Evolutionary conservation across 345 rosid species (phyloP).

Genomic region (Salix viminalis): DNA sequence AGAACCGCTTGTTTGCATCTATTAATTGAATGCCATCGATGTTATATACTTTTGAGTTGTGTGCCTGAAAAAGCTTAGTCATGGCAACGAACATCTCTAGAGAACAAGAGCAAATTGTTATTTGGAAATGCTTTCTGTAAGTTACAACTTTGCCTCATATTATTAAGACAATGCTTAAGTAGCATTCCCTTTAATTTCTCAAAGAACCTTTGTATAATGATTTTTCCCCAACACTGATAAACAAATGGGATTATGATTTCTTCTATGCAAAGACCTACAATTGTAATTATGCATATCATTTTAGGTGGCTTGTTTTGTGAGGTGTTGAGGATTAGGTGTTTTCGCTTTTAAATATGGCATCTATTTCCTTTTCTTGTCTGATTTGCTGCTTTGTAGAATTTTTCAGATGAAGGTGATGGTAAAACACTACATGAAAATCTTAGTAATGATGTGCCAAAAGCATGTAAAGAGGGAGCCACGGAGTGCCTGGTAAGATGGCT

Average conservation of each 20-base stretch:
- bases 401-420: neutral
- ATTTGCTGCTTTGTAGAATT: neutral
- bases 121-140: neutral
- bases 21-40: neutral
- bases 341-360: neutral
- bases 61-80: neutral
- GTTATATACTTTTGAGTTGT: neutral
- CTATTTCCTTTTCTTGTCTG: neutral
- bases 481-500: neutral
- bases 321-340: neutral
- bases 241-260: neutral
- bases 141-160: neutral
- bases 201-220: neutral
- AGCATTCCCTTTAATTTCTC: neutral
- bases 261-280: neutral
- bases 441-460: neutral
- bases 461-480: neutral
- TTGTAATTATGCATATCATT: too few relatives aligned
- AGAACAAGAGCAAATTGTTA: neutral
- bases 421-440: neutral
- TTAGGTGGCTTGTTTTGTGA: neutral
- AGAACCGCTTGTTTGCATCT: neutral
- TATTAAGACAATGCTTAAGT: neutral
- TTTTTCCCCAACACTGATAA: neutral
- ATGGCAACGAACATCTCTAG: too few relatives aligned